Evolutionary conservation across 768 basidiomycete genomes (phyloP), one percentile per base, ranked within the genome.

Genomic region (Coprinellus micaceus): DNA sequence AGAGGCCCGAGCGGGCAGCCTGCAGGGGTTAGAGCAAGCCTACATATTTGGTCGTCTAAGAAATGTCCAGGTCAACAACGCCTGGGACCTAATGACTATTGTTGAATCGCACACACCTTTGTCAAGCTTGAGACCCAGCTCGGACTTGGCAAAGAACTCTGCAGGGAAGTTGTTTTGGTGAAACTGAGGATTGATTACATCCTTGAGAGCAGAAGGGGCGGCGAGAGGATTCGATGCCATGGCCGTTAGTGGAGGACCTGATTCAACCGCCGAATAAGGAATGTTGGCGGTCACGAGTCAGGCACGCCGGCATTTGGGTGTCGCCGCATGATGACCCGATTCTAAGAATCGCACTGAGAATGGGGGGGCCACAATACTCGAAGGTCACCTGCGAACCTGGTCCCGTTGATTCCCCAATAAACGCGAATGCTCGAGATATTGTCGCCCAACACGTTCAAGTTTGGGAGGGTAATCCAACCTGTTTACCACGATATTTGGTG

Each of bases 11-110:
- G 83, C 33, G 97, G 97, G 66, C 93, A 93, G 12, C 92, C 92
- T 1, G 87, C 80, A 19, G 91, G 78, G 2, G 89, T 88, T 33
- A 98, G 77, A 6, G 86, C 84, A 41, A 91, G 79, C 56, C 88
- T 82, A 71, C 97, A 99, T 64, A 98, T 97, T 72, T 98, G 94
- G 60, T 90, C 86, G 72, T 98, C 97, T 96, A 62, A 41, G 52
- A 51, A 54, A 30, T 57, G 45, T 52, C 22, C 25, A 44, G 25
- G 52, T 22, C 58, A 53, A 45, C 26, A 29, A 17, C 40, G 21
- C 26, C 28, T 15, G 41, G 47, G 1, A 25, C 30, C 37, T 19
- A 41, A 47, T 51, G n/a, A 39, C 50, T 43, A 22, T 19, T 26
- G 5, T 25, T n/a, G 36, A n/a, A 25, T 13, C 33, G 33, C 37